These are phyloP conservation scores for Pythium rhizo-oryzae DNA, from an alignment of 352 stramenopile genomes.

Conservation along the genomic window DNA sequence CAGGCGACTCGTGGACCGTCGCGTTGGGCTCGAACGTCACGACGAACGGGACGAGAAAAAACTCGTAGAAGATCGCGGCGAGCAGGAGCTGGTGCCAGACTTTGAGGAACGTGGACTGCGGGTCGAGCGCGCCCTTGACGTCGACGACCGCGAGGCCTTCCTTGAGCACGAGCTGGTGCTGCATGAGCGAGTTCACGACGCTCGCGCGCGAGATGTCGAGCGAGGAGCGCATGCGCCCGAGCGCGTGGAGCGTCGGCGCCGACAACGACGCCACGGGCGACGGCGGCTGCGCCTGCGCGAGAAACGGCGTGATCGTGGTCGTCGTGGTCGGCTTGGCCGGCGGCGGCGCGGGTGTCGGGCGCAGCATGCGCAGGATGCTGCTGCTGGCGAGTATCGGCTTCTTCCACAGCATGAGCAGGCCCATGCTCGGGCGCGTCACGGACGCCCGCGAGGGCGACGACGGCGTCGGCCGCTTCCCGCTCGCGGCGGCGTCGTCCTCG, in stretches of 20 bases:
- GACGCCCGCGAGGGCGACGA: not conserved
- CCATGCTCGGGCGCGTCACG: not conserved
- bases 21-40: conserved; percentile 42
- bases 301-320: not conserved
- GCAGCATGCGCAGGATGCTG: conserved; percentile 5
- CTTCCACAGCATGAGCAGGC: not conserved
- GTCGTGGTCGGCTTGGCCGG: not conserved
- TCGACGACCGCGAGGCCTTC: conserved; percentile 15
- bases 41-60: conserved; percentile 54
- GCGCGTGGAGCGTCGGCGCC: conserved; percentile 2
- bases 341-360: not conserved
- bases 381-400: not conserved
- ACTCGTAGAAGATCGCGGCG: conserved; percentile 44
- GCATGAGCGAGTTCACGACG: conserved; percentile 15
- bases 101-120: conserved; percentile 45
- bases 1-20: conserved; percentile 2
- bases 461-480: not conserved
- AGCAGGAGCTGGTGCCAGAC: conserved; percentile 57
- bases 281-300: not conserved
- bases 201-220: conserved; percentile 23
- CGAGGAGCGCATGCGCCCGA: conserved; percentile 23
- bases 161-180: conserved; percentile 13
- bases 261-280: not conserved
- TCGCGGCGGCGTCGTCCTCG: not conserved
- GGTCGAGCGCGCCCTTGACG: conserved; percentile 38